Percentiles rank a stretch among this genome's conserved stretches.
phyloP scores from a whole-genome alignment of 1,284 basidiomycete genomes.

The Cryptococcus wingfieldii region DNA sequence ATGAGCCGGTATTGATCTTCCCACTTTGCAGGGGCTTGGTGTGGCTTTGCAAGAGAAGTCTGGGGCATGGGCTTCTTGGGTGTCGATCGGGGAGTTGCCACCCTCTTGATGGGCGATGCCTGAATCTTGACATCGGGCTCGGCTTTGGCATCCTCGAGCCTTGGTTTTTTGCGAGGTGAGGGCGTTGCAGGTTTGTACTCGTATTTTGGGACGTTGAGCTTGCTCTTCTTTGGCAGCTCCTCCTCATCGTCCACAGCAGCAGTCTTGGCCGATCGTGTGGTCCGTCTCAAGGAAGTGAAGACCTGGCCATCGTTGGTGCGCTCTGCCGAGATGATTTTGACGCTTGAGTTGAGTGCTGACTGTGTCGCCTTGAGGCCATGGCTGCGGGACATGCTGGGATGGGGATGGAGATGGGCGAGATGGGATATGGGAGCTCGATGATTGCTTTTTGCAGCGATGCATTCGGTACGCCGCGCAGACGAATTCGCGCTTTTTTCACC shows the following conservation, averaged over 20 bases:
- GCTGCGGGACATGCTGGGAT: background rate
- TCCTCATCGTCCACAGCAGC: background rate
- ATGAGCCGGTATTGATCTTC: slow-evolving; percentile 69
- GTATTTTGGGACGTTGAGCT: slow-evolving; percentile 19
- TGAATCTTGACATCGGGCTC: background rate
- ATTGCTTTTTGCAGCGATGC: background rate
- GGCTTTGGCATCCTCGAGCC: background rate
- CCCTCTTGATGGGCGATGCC: background rate
- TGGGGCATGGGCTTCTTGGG: slow-evolving; percentile 49
- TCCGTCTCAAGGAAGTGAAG: slow-evolving; percentile 19
- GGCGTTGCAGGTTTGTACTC: slow-evolving; percentile 17
- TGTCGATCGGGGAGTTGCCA: slow-evolving; percentile 19
- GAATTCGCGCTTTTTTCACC: background rate
- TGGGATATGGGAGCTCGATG: background rate
- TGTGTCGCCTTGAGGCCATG: background rate
- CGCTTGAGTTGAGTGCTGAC: slow-evolving; percentile 2
- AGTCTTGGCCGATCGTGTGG: slow-evolving; percentile 15
- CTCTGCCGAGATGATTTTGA: background rate
- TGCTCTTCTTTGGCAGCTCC: background rate
- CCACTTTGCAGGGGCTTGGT: slow-evolving; percentile 71
- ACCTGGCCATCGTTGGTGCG: background rate
- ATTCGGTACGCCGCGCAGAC: background rate
- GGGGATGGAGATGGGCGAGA: background rate
- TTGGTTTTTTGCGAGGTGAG: slow-evolving; percentile 9
- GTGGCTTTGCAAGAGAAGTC: slow-evolving; percentile 60